Evolutionary conservation across 768 basidiomycete species (phyloP), one percentile per base, ranked within the genome.

Genomic region (Russula foetens): DNA sequence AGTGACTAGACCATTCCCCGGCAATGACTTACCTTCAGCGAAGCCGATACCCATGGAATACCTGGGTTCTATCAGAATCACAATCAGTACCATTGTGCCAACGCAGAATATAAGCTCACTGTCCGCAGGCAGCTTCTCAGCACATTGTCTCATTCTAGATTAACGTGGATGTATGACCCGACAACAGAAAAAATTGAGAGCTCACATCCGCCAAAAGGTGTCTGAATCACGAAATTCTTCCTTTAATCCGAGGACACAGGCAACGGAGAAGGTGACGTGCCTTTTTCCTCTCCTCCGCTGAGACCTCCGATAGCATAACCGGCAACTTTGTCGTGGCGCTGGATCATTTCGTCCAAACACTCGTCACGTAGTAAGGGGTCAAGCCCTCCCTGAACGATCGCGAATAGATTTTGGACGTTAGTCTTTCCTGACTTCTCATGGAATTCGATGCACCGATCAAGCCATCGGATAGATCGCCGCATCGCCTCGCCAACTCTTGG

Each of bases 11-110:
- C 23, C 5, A 19, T 6, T 17, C 41, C 15, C 23, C 5, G 21
- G 23, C 4, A 8, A 17, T 26, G 17, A 8, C 15, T 21, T 62
- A 90, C 90, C 90, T 82, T 95, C 92, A 29, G 92, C 91, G 71
- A 92, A 94, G 9, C 92, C 92, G 45, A 95, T 81, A 1, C 92
- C 93, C 92, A 96, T 96, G 4, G 87, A 85, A 74, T 95, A 96
- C 65, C 92, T 81, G 9, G 92, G 92, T 47, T 90, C 90, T 92
- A 60, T 14, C 43, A n/a, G n/a, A n/a, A n/a, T n/a, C 51, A 38
- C 19, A 15, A 28, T 64, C 51, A 52, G 35, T 50, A 70, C 31
- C 23, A 35, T 39, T 21, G 28, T 39, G 21, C 31, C 15, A 33
- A 56, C 14, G 9, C 7, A 29, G 11, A 48, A 33, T 55, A 49